Base-by-base conservation (phyloP, 2,329 filamentous ascomycete species). In the Scedosporium boydii region DNA sequence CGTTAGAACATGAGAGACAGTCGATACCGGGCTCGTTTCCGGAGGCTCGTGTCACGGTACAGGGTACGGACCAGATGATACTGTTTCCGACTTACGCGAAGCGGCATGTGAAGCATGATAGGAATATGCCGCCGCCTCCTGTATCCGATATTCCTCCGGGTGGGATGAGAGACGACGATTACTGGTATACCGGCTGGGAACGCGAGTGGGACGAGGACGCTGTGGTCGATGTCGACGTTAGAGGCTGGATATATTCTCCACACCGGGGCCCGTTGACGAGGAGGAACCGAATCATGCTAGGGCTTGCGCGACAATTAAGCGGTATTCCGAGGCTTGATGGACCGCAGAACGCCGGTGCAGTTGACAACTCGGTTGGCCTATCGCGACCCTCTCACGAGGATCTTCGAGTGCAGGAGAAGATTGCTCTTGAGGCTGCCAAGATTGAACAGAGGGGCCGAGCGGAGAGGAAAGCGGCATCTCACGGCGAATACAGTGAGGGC, bases 41-140 rank as follows among this genome's bases (percentile, higher is more conserved):
- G 0, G 88, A 96, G 67, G 89, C 91, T 18, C 85, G 88, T n/a
- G 89, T 96, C 64, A 84, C 89, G 16, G 83, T 86, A 10, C 87
- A 86, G 65, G 93, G 91, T 12, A 85, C 91, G 64, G 92, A 97
- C 72, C 91, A 98, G 76, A 91, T 99, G 87, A 85, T 99, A 9
- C 73, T 99, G 26, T 99, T 99, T 68, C 95, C 95, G 0, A 97
- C 91, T 61, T 99, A 99, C 72, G 91, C 91, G 7, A 87, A 93
- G 70, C 82, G 81, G 64, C 88, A 96, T 72, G 74, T 83, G 41
- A 87, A 76, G 71, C 72, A 74, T 65, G 73, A 73, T n/a, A 75
- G 74, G 67, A 70, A 68, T 70, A 66, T 69, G 16, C 34, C 7
- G 26, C 48, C 27, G 7, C 16, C 44, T 14, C 58, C 38, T 18